Percentiles rank a stretch among this genome's conserved stretches.
Evolutionary conservation across 306 rosid species (phyloP).

Genomic region (Lathyrus sativus): DNA sequence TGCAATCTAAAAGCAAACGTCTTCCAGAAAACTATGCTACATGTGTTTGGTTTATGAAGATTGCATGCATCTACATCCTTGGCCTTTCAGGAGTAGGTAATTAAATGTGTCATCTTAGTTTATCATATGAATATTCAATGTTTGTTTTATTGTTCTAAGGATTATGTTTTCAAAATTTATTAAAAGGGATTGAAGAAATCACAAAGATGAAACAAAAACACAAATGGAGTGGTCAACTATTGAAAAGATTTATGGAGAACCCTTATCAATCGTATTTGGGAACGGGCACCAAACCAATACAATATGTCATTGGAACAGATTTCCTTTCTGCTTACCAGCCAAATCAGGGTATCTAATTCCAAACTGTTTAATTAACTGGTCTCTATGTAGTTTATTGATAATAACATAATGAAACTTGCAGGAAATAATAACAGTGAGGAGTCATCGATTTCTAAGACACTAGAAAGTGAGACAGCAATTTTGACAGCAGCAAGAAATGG

Average conservation of each 20-base stretch:
- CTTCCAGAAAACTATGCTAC: conserved; percentile 17
- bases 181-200: conserved; percentile 4
- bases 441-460: no score
- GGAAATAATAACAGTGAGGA: no score
- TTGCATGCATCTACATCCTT: conserved; percentile 6
- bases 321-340: no score
- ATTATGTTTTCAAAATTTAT: background rate
- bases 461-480: background rate
- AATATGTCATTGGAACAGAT: background rate
- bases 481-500: conserved; percentile 39
- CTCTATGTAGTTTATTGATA: no score
- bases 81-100: conserved; percentile 17
- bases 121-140: no score
- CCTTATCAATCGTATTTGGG: conserved; percentile 5
- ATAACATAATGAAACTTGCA: no score
- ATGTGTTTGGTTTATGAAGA: conserved; percentile 2
- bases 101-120: background rate
- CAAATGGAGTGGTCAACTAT: conserved; percentile 42
- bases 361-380: no score
- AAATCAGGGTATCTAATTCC: no score
- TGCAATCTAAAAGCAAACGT: background rate
- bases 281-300: conserved; percentile 14
- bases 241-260: conserved; percentile 21
- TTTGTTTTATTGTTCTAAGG: background rate
- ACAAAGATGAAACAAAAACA: conserved; percentile 35